phyloP scores from a whole-genome alignment of 495 filamentous ascomycete genomes.

The Tuber borchii region DNA sequence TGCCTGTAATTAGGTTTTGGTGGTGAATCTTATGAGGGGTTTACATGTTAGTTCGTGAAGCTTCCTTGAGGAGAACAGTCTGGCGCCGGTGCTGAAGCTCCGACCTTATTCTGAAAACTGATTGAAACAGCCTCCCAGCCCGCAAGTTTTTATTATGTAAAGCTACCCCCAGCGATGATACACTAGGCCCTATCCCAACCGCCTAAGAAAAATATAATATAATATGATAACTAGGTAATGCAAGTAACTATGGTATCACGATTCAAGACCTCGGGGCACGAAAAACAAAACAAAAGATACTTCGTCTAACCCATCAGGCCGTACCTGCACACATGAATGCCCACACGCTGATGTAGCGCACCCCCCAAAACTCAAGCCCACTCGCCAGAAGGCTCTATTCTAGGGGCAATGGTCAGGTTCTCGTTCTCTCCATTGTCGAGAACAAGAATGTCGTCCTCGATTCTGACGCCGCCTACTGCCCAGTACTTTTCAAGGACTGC shows the following conservation, averaged over 20 bases:
- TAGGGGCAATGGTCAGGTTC: constrained; percentile 76
- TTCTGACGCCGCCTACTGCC: constrained; percentile 75
- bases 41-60: not conserved
- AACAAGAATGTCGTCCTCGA: constrained; percentile 86
- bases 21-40: not conserved
- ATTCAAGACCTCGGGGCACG: not conserved
- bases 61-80: not conserved
- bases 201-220: not conserved
- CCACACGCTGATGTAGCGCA: not conserved
- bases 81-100: not conserved
- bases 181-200: not conserved
- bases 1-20: not conserved
- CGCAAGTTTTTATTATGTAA: not conserved
- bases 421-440: constrained; percentile 55
- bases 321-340: not conserved
- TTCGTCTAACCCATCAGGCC: not conserved
- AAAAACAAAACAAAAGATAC: not conserved
- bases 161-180: not conserved
- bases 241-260: not conserved
- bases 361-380: not conserved
- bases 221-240: not conserved
- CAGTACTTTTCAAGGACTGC: constrained; percentile 64
- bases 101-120: not conserved
- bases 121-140: not conserved
- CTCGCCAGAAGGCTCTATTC: not conserved